Evolutionary conservation across 257 asterid genomes (phyloP), one percentile per base, ranked within the genome.

Genomic region (Vinca minor): DNA sequence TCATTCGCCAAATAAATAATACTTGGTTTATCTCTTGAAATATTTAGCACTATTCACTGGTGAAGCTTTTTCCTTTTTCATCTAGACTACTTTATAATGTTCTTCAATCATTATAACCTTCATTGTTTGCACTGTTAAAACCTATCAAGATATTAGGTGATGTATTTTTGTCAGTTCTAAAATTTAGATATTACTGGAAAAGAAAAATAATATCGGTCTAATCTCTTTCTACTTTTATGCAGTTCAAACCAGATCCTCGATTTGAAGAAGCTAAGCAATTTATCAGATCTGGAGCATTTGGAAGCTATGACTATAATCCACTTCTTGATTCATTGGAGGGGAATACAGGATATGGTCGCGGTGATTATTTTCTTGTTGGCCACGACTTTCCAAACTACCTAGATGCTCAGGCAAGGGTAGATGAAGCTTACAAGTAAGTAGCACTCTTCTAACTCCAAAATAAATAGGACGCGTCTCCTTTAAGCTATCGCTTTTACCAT

Each of bases 301-400:
- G 99, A 64, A 93, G 80, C 83, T 93, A 89, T 62, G 97, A 93
- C 64, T 93, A 93, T 76, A 89, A 84, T 52, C 99, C 96, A 39
- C 90, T 93, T 52, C 97, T 93, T 4, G 97, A 89, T 12, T 93
- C 99, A 36, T 89, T 93, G 36, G 99, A 93, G 79, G 99, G 97
- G 12, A 63, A 93, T 60, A 70, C 94, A 59, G 99, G 97, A 63
- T 93, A 81, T 64, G 99, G 97, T 3, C 96, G 91, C 61, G 99
- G 96, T 57, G 99, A 93, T 73, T 93, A 93, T 69, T 93, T 93
- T 68, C 94, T 92, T 25, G 97, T 92, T 47, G 97, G 98, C 17
- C 76, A 80, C 9, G 97, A 89, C 78, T 92, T 89, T 67, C 87
- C 93, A 52, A 81, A 91, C 81, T 91, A 91, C 91, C 78, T 91